Base-by-base conservation (phyloP, 176 grass and related monocot genomes). In the Oryza rufipogon region DNA sequence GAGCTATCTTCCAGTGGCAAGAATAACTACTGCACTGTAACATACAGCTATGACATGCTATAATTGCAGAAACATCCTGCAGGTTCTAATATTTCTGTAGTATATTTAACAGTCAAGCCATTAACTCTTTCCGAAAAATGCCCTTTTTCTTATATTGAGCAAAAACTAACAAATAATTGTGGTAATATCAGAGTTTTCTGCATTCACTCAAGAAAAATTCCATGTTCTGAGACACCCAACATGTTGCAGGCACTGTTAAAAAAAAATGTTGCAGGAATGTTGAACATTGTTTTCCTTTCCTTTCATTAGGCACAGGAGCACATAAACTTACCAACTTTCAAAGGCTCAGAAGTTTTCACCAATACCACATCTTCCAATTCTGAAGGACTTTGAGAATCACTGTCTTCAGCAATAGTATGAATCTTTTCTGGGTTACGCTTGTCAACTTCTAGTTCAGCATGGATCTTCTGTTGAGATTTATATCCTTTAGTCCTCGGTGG, bases 251-350 rank as follows among this genome's bases (percentile, higher is more conserved):
- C 42, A 44, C 42, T 9, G 42, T 44, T 44, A 44, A 44, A 9
- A 44, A 44, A 4, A 11, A 14, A 38, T 8, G 52, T 78, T 51
- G 30, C 17, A 64, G 20, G 61, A 30, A 60, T 84, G 86, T 64
- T 78, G 16, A 78, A 22, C 66, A 66, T 49, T 52, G 33, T 30
- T 73, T 60, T 78, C 56, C 6, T 79, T 48, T 5, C 78, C 71
- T 72, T 26, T 76, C 44, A 77, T 72, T 89, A 38, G 36, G 20
- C 48, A 70, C 28, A 81, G 15, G 68, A 87, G 39, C 32, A 34
- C 28, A 80, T 65, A 79, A 15, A 90, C 83, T 85, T 84, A 79
- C 87, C 83, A 20, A 46, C 61, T 78, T 91, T 75, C 65, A 76
- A 84, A 64, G 54, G 28, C 17, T 83, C 86, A 47, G 54, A 58